These are phyloP conservation scores for Circinella minor DNA, from an alignment of 371 early-diverging fungal species.

Conservation along the genomic window DNA sequence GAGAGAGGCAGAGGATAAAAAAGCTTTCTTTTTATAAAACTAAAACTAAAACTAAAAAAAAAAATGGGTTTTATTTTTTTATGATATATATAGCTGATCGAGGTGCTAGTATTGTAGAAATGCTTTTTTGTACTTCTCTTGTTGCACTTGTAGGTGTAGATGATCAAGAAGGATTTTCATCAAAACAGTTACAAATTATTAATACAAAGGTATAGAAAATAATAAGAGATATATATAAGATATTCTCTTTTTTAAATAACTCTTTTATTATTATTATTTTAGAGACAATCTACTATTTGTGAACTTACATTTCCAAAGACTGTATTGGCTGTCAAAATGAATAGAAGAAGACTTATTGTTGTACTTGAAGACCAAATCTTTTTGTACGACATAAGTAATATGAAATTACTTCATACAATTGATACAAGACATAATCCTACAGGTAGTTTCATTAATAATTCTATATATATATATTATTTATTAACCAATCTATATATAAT, in stretches of 20 bases:
- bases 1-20: not conserved
- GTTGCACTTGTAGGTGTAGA: conserved; percentile 96
- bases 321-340: conserved; percentile 93
- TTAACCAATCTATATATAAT: too few species aligned
- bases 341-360: conserved; percentile 90
- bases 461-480: not conserved
- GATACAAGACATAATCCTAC: conserved; percentile 91
- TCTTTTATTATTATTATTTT: not conserved
- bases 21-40: too few species aligned
- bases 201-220: conserved; percentile 87
- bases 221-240: not conserved
- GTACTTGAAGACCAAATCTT: conserved; percentile 92
- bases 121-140: conserved; percentile 95
- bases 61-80: not conserved
- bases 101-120: conserved; percentile 93
- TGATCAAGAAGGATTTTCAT: conserved; percentile 87
- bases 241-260: too few species aligned
- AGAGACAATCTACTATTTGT: conserved; percentile 87
- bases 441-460: conserved; percentile 62
- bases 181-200: conserved; percentile 89
- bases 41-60: too few species aligned
- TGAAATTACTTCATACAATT: conserved; percentile 94
- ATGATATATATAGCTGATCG: conserved; percentile 66
- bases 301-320: conserved; percentile 93
- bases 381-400: conserved; percentile 94